phyloP scores from a whole-genome alignment of 176 grass and related monocot species.

The Pontederia paniculata region DNA sequence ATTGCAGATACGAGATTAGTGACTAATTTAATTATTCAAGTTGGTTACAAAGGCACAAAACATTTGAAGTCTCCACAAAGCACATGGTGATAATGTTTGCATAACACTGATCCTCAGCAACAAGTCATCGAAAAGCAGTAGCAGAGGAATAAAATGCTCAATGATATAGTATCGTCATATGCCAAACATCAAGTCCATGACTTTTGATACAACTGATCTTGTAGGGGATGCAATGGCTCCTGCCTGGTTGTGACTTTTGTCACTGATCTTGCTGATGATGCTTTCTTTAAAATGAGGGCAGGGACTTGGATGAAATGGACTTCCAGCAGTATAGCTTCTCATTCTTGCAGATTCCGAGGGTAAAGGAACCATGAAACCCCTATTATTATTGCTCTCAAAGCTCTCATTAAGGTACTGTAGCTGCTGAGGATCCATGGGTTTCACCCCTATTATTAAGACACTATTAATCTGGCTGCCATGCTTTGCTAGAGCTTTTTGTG shows the following conservation, averaged over 20 bases:
- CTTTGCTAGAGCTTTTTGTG: conserved; percentile 74
- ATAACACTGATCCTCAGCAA: no score
- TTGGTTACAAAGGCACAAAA: no score
- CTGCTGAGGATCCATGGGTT: conserved; percentile 57
- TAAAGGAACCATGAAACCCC: conserved; percentile 66
- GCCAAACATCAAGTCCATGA: conserved; percentile 15
- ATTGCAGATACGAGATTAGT: no score
- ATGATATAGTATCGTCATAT: not conserved
- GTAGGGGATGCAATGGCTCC: conserved; percentile 12
- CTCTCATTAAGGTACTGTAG: conserved; percentile 46
- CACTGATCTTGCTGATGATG: not conserved
- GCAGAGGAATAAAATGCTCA: not conserved
- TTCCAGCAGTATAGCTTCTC: conserved; percentile 22
- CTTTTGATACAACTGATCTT: conserved; percentile 6
- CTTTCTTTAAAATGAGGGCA: no score
- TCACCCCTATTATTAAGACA: conserved; percentile 74
- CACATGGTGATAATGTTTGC: no score
- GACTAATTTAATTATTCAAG: no score
- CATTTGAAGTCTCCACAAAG: no score
- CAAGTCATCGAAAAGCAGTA: no score
- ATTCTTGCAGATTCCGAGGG: conserved; percentile 28
- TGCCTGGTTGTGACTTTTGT: not conserved
- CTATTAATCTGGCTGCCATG: conserved; percentile 60
- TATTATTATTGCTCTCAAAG: conserved; percentile 30
- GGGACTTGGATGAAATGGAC: conserved; percentile 12